phyloP scores from a whole-genome alignment of 2,329 filamentous ascomycete species.

The Sclerotinia glacialis region DNA sequence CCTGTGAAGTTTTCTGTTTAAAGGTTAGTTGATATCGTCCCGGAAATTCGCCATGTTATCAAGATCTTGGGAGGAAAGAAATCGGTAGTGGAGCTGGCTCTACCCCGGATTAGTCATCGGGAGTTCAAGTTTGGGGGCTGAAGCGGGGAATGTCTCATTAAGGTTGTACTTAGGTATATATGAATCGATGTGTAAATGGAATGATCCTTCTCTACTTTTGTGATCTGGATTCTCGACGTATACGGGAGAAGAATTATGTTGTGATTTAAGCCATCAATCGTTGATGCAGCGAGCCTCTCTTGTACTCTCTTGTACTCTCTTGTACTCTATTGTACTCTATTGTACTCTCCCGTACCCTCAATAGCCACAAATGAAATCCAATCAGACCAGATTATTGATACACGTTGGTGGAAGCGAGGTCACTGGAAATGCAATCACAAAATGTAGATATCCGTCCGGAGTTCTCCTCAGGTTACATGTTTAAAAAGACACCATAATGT shows the following conservation, averaged over 20 bases:
- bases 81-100: background rate
- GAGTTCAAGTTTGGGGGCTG: background rate
- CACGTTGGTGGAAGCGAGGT: too few relatives aligned
- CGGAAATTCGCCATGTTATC: background rate
- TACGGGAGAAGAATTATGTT: background rate
- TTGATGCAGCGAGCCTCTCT: constrained; percentile 12
- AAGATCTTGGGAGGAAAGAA: background rate
- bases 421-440: background rate
- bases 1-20: background rate
- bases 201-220: background rate
- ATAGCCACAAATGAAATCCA: background rate
- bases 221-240: too few relatives aligned
- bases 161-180: background rate
- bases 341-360: too few relatives aligned
- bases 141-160: background rate
- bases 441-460: background rate
- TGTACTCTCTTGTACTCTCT: background rate
- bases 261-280: constrained; percentile 11
- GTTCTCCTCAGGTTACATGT: background rate
- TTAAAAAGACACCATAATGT: background rate
- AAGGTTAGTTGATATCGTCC: background rate
- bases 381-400: too few relatives aligned
- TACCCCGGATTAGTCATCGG: constrained; percentile 15
- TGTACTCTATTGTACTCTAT: too few relatives aligned
- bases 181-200: constrained; percentile 11